A percentile compares a stretch with the other conserved stretches of the same genome.
These are phyloP conservation scores for Nidularia sp. DNA, from an alignment of 768 basidiomycete genomes.

Conservation along the genomic window DNA sequence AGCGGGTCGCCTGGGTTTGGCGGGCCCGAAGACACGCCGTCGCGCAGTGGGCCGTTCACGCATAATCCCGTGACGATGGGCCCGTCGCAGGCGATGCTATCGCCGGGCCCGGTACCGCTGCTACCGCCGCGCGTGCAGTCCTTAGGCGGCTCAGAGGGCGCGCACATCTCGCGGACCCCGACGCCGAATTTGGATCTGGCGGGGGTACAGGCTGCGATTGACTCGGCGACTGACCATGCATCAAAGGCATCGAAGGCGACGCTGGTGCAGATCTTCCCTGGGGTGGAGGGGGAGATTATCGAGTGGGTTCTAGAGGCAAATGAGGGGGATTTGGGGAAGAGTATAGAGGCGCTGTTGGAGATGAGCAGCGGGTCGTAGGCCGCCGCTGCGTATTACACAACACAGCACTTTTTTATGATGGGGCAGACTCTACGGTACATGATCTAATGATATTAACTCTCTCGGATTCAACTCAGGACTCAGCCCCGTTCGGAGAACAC, in stretches of 20 bases:
- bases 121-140: slow-evolving; percentile 44
- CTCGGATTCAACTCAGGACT: too few relatives aligned
- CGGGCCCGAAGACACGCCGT: slow-evolving; percentile 47
- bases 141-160: slow-evolving; percentile 23
- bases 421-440: too few relatives aligned
- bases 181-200: slow-evolving; percentile 67
- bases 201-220: slow-evolving; percentile 73
- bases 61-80: slow-evolving; percentile 46
- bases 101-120: slow-evolving; percentile 19
- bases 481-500: too few relatives aligned
- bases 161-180: slow-evolving; percentile 62
- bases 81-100: slow-evolving; percentile 35
- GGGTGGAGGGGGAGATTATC: slow-evolving; percentile 75
- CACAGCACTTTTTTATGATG: too few relatives aligned
- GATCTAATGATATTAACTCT: too few relatives aligned
- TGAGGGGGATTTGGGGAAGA: slow-evolving; percentile 82
- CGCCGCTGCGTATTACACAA: background rate
- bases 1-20: slow-evolving; percentile 27
- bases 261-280: slow-evolving; percentile 85
- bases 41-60: slow-evolving; percentile 40
- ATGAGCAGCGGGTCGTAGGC: slow-evolving; percentile 47
- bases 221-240: slow-evolving; percentile 71
- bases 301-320: slow-evolving; percentile 91
- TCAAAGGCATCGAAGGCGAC: slow-evolving; percentile 71
- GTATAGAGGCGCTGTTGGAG: slow-evolving; percentile 82